phyloP scores from a whole-genome alignment of 1,139 yeast species.

The Suhomyces chickasaworum region DNA sequence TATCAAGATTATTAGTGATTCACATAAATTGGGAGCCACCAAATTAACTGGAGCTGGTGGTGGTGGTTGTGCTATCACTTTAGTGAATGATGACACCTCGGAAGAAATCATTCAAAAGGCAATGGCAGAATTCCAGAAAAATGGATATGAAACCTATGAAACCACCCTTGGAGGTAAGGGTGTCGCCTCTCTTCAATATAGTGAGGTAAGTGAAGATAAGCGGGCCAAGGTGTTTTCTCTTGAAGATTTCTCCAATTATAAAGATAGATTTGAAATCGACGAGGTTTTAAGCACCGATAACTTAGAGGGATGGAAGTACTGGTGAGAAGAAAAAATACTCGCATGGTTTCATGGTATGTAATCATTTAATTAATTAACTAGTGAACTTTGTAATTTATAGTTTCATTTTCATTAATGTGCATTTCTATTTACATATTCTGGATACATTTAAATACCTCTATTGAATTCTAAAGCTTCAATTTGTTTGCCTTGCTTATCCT shows the following conservation, averaged over 20 bases:
- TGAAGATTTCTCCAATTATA: conserved; percentile 38
- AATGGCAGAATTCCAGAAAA: conserved; percentile 35
- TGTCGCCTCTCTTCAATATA: conserved; percentile 54
- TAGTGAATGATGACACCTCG: conserved; percentile 56
- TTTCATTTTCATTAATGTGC: neutral
- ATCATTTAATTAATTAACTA: too few species aligned
- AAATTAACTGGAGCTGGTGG: conserved; percentile 99
- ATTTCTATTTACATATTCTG: neutral
- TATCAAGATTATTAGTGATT: conserved; percentile 65
- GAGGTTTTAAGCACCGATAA: conserved; percentile 43
- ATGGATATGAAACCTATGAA: conserved; percentile 76
- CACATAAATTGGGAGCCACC: conserved; percentile 73
- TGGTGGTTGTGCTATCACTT: conserved; percentile 96
- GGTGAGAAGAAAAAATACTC: conserved; percentile 36
- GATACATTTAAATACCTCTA: conserved; percentile 69
- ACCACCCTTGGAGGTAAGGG: conserved; percentile 91
- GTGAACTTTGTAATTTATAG: too few species aligned
- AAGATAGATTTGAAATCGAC: conserved; percentile 51
- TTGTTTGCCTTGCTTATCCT: conserved; percentile 62
- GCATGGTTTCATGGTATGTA: neutral
- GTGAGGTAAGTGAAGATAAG: conserved; percentile 19
- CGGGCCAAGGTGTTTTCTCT: conserved; percentile 29
- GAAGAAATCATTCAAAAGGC: conserved; percentile 34
- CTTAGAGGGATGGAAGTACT: conserved; percentile 57
- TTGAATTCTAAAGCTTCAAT: conserved; percentile 75